Base-by-base conservation (phyloP, 2,329 filamentous ascomycete genomes). In the Xylariales sp. region DNA sequence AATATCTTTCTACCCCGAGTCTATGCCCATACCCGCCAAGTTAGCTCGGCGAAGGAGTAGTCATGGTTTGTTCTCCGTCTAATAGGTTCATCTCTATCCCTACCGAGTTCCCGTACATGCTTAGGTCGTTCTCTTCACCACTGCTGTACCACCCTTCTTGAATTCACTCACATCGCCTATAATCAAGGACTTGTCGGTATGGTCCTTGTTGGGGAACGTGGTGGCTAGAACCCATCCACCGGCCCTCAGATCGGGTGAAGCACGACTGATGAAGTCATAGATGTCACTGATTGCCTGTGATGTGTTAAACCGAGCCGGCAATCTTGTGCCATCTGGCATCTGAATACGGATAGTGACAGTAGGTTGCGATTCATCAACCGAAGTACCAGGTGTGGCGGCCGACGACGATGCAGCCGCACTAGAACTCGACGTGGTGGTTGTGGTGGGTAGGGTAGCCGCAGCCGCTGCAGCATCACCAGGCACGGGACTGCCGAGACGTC, bases 221-320 rank as follows among this genome's bases (percentile, higher is more conserved):
- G 93, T 96, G 71, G 91, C 91, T 50, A 97, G 82, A 2, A 93
- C 90, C 84, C 91, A 96, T 3, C 84, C 74, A n/a, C 92, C 85
- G 46, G 80, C 76, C 36, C 82, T 81, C 57, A 87, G 86, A 6
- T 84, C 85, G 0, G 89, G 78, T 32, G 87, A 90, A 0, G 91
- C 86, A n/a, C 86, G 84, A 66, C 87, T 82, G 68, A 95, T 88
- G 74, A 95, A 95, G 8, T 84, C 83, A 78, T 96, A 95, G 8
- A 97, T 86, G 71, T 95, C 91, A 16, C 89, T 90, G 54, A 97
- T 81, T 0, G 92, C 96, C 73, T 93, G 90, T 0, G 87, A 90
- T 0, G 90, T 90, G 81, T 96, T 96, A 82, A 97, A 97, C 8
- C 92, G 88, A 32, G 91, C 92, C n/a, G 90, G 89, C 30, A 96